phyloP scores from a whole-genome alignment of 179 eudicot genomes.

The Carnegiea gigantea region DNA sequence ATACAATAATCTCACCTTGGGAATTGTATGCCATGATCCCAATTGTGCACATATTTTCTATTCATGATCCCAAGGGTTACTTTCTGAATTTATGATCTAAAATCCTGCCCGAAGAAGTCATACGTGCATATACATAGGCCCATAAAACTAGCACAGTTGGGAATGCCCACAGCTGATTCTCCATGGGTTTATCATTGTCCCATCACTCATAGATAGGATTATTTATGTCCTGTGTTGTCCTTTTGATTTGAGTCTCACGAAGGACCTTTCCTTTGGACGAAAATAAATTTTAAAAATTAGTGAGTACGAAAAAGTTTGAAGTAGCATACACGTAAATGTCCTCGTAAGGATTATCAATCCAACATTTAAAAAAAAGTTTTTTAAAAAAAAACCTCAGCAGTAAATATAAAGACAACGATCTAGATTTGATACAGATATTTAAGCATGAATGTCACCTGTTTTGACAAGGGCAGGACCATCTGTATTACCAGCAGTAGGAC shows the following conservation, averaged over 20 bases:
- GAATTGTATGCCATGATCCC: neutral
- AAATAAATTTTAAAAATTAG: neutral
- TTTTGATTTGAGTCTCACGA: neutral
- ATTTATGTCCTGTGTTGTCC: neutral
- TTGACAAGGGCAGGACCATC: constrained; percentile 53
- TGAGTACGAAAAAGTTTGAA: neutral
- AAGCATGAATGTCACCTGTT: constrained; percentile 48
- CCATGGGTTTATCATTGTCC: neutral
- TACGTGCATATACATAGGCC: neutral
- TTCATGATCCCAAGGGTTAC: neutral
- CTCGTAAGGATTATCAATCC: neutral
- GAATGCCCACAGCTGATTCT: neutral
- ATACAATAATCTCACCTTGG: neutral
- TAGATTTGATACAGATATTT: neutral
- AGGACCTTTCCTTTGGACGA: neutral
- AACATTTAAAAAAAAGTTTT: neutral
- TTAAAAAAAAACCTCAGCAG: neutral
- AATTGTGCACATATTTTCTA: neutral
- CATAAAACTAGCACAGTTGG: constrained; percentile 1
- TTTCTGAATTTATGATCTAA: neutral
- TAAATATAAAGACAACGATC: neutral
- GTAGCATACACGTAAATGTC: neutral
- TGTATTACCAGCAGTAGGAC: constrained; percentile 35
- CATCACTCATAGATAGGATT: neutral
- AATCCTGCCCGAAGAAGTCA: neutral